Base-by-base conservation (phyloP, 108 stramenopile species). In the Mediolabrus comicus region DNA sequence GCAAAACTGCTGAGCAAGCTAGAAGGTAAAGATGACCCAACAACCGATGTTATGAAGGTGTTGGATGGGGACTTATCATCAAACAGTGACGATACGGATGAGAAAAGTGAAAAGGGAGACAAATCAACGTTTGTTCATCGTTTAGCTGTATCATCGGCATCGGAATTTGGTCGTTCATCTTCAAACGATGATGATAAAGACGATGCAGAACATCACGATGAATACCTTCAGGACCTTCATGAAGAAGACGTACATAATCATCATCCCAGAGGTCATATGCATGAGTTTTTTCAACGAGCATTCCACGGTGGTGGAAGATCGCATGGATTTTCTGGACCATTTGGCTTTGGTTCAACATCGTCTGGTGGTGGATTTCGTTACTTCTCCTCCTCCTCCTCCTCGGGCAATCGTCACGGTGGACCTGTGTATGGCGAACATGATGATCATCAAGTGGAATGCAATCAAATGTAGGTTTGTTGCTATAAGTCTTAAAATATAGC, bases 1-100 rank as follows among this genome's bases (percentile, higher is more conserved):
- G 72, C 59, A 28, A 41, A 61, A 49, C 62, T 91, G 35, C 62
- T 88, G 56, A 38, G 72, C 59, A 91, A 91, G 62, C 46, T 91
- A 28, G 82, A 91, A 75, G 87, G 85, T 14, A 60, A 39, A 53
- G 36, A 38, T 11, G 49, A 68, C 14, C 46, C 46, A 49, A 49
- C 46, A 9, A 49, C 46, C 1, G 22, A 49, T 7, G 46, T 49
- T 0, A 49, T 49, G 0, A 19, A 49, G 22, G 46, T 49, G 22
- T 49, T 17, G 46, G 46, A 49, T 4, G 46, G n/a, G 19, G 46
- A 22, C 9, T n/a, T n/a, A n/a, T n/a, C n/a, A n/a, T 16, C 4
- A 8, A 46, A 46, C 43, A 24, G 22, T n/a, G 16, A 2, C 41
- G 22, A 49, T 49, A 22, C 3, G n/a, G 46, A 49, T 24, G 46